Evolutionary conservation across 768 basidiomycete species (phyloP), one percentile per base, ranked within the genome.

Genomic region (Tubosaeta sp.): DNA sequence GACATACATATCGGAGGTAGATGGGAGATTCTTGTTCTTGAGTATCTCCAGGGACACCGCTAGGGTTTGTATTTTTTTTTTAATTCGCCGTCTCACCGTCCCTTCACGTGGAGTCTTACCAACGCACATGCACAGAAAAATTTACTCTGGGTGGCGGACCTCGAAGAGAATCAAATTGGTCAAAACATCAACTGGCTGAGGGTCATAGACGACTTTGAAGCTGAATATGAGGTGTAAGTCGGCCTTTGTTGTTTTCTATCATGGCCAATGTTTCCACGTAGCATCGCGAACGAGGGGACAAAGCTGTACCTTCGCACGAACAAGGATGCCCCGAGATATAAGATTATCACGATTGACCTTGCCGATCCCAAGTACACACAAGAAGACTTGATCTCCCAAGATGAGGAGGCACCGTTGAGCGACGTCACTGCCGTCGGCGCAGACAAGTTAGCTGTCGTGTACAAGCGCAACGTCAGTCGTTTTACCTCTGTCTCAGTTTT

Each of bases 171-270:
- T 50, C 72, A 77, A 50, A 84, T 89, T 25, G 82, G 80, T 9
- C 74, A 73, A 46, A 74, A 86, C 52, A 79, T 91, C 62, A 75
- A 79, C 56, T 92, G 89, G 88, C 74, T 76, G 55, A 88, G 87
- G 67, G 55, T 92, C 32, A 68, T 88, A 42, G 69, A 88, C 59
- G 74, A 81, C n/a, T 91, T 82, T 66, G 81, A 83, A 6, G 79
- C 84, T 1, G 77, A 80, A 63, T 90, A 85, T 59, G 69, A 73
- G 10, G 69, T 83, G 87, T 89, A 71, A 52, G 84, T 66, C 4
- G 11, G 12, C 42, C 17, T 42, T 43, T 12, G 13, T 51, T 33
- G 10, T 31, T 26, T 53, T 26, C 27, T 34, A 48, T 41, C 11
- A 16, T 48, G 14, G 19, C 50, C 44, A 22, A 52, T 53, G 13